Percentiles rank a stretch among this genome's conserved stretches.
These are phyloP conservation scores for Verticillium zaregamsianum DNA, from an alignment of 2,329 filamentous ascomycete species.

Conservation along the genomic window DNA sequence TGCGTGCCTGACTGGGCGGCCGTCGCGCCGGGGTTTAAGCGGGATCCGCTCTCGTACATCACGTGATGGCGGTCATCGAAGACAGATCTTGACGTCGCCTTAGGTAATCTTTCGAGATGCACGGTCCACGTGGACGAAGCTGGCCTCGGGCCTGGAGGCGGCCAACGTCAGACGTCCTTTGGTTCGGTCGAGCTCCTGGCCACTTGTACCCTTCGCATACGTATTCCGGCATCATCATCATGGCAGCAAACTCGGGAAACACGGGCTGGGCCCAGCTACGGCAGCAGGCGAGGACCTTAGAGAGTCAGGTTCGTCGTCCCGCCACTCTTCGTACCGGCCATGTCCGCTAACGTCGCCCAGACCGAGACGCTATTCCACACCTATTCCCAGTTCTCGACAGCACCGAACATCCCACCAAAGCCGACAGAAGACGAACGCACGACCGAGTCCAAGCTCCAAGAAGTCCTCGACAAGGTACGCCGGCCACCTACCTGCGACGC, in stretches of 20 bases:
- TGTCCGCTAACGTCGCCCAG: slow-evolving; percentile 38
- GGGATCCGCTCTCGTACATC: not conserved
- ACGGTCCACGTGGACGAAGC: slow-evolving; percentile 8
- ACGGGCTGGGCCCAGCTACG: slow-evolving; percentile 89
- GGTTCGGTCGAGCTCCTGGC: not conserved
- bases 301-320: slow-evolving; percentile 68
- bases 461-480: slow-evolving; percentile 74
- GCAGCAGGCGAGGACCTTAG: slow-evolving; percentile 83
- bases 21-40: not conserved
- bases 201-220: slow-evolving; percentile 4
- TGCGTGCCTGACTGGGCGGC: not conserved
- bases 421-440: slow-evolving; percentile 79
- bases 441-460: slow-evolving; percentile 77
- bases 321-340: not conserved
- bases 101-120: slow-evolving; percentile 12
- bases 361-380: slow-evolving; percentile 79
- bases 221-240: slow-evolving; percentile 21
- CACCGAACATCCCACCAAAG: slow-evolving; percentile 73
- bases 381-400: slow-evolving; percentile 87
- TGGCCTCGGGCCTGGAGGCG: slow-evolving; percentile 1
- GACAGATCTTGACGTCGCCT: not conserved
- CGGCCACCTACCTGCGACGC: not conserved
- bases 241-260: slow-evolving; percentile 50
- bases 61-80: not conserved
- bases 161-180: not conserved